Evolutionary conservation across 2,329 filamentous ascomycete species (phyloP).

Genomic region (Orbilia brochopaga): DNA sequence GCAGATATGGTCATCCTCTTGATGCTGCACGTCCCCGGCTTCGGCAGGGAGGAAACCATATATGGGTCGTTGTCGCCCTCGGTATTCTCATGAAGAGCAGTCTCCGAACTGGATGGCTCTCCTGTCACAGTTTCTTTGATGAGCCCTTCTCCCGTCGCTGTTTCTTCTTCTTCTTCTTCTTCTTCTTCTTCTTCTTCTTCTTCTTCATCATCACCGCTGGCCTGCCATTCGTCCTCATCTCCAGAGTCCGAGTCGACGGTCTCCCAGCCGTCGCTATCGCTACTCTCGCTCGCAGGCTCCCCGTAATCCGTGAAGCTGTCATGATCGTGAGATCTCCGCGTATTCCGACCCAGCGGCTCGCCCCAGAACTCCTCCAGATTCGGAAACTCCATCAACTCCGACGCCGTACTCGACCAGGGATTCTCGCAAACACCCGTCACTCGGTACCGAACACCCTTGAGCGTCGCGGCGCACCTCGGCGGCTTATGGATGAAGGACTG

Average conservation of each 20-base stretch:
- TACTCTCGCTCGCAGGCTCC: background rate
- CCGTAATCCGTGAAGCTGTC: background rate
- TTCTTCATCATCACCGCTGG: background rate
- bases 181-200: too few relatives aligned
- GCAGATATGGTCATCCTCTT: too few relatives aligned
- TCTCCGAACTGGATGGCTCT: background rate
- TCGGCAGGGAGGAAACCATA: too few relatives aligned
- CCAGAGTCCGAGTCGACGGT: background rate
- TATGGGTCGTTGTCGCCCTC: too few relatives aligned
- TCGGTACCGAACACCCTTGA: background rate
- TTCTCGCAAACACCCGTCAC: background rate
- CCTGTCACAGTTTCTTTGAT: too few relatives aligned
- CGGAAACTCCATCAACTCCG: constrained; percentile 11
- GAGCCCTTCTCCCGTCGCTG: too few relatives aligned
- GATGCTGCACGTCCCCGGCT: too few relatives aligned
- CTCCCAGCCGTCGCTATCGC: constrained; percentile 3
- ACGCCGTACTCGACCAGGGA: background rate
- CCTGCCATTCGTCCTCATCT: constrained; percentile 2
- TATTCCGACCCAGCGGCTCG: background rate
- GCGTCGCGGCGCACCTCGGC: background rate
- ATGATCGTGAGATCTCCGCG: background rate
- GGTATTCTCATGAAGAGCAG: background rate
- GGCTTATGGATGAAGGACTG: background rate
- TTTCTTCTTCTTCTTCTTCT: too few relatives aligned
- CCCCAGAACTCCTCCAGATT: background rate